Evolutionary conservation across 805 yeast species (phyloP), one percentile per base, ranked within the genome.

Genomic region (Myxozyma geophila): DNA sequence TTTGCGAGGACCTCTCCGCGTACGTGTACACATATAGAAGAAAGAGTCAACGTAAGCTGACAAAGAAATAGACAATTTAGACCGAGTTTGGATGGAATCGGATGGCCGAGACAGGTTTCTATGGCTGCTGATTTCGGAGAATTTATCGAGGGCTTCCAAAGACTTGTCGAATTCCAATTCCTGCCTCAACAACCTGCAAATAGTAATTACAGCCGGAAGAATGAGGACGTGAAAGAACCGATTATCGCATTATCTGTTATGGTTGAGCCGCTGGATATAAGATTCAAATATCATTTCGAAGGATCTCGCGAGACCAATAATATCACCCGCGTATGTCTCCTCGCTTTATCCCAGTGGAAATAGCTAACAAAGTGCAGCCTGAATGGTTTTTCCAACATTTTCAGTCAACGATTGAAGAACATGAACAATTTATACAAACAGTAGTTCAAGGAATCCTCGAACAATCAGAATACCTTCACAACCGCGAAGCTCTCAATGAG

Each of bases 301-400:
- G 77, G 82, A 4, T 76, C 80, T 36, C 77, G 74, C 46, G 88
- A 86, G 40, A 88, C 92, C 0, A 87, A 87, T 70, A 81, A 84
- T 51, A 70, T 84, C 33, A 86, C 87, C 62, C 85, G 85, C 19
- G 67, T 64, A 39, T 12, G 67, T 37, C 15, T 21, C 46, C 17
- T 7, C 33, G 50, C 1, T 6, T 7, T 7, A 9, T 13, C n/a
- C n/a, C 13, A 9, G 12, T 17, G 13, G 1, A 5, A 23, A n/a
- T 1, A 8, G 54, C 43, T 54, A 19, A 40, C 40, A 9, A 19
- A 46, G 1, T 37, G 19, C 39, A 64, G 70, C 92, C 93, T 1
- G 92, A 88, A 71, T 88, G 90, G 87, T 82, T 86, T 2, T 80
- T 87, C 63, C 74, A 77, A 17, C 87, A 81, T 69, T 71, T 83